phyloP scores from a whole-genome alignment of 2,329 filamentous ascomycete genomes.

The Pseudocercospora vitis region DNA sequence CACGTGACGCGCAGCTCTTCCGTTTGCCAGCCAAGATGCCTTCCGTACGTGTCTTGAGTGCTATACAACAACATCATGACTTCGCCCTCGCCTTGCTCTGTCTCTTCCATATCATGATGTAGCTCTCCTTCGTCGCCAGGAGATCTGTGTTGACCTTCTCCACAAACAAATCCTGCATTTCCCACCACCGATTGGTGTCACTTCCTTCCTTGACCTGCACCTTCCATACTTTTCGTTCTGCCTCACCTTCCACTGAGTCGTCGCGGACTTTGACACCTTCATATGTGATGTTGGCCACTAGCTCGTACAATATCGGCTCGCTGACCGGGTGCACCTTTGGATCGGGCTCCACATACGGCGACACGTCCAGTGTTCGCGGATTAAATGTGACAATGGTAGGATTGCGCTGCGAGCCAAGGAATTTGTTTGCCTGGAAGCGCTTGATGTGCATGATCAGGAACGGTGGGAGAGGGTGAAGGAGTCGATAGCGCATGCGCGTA shows the following conservation, averaged over 20 bases:
- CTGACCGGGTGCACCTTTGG: constrained; percentile 67
- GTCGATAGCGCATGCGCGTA: constrained; percentile 82
- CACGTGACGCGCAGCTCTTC: too few species aligned
- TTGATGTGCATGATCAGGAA: constrained; percentile 95
- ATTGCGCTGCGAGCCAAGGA: constrained; percentile 84
- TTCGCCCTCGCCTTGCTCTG: constrained; percentile 25
- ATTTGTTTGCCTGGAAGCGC: constrained; percentile 95
- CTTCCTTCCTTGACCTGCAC: constrained; percentile 71
- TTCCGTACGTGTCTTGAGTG: too few species aligned
- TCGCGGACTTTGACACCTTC: constrained; percentile 76
- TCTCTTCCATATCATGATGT: constrained; percentile 83
- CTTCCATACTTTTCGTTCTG: constrained; percentile 92
- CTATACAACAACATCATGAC: not conserved
- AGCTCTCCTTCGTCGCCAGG: constrained; percentile 88
- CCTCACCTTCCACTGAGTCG: constrained; percentile 82
- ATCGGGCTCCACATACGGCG: constrained; percentile 87
- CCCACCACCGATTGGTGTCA: constrained; percentile 81
- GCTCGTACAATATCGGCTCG: constrained; percentile 90
- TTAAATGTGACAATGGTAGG: constrained; percentile 98
- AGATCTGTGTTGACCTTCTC: constrained; percentile 86
- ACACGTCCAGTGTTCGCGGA: constrained; percentile 78
- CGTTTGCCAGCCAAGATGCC: too few species aligned
- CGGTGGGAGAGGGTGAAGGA: constrained; percentile 86
- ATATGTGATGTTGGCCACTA: constrained; percentile 91
- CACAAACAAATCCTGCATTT: constrained; percentile 91